Base-by-base conservation (phyloP, 139 green algal species). In the Limnomonas spitsbergensis region DNA sequence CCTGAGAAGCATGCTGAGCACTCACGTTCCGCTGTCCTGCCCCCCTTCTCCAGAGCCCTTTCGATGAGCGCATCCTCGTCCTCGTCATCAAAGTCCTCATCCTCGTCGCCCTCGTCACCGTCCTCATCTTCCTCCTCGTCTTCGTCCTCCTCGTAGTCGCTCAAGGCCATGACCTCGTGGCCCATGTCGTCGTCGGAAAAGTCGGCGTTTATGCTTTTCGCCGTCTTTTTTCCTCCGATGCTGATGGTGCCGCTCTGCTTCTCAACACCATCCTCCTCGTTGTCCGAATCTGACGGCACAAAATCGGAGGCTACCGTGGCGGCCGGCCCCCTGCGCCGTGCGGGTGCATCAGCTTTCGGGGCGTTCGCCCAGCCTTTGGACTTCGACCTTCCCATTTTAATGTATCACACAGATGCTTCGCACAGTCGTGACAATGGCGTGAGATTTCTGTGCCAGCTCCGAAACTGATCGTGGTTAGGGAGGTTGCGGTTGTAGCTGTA, bases 341-440 rank as follows among this genome's bases (percentile, higher is more conserved):
- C 68, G 29, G 56, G 14, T 7, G 14, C 56, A 37, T 24, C 56
- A 70, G 29, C 56, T 32, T 70, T 70, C 56, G 27, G 14, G 27
- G 14, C 56, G 56, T 20, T 32, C 9, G 14, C 27, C 56, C 56
- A 70, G 56, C 56, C 29, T 4, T 32, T 70, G 29, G 56, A 70
- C 56, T 70, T 70, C 7, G 56, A 70, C 29, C 24, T 70, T 7
- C 56, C 56, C 56, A 70, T 70, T 24, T 70, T 61, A 61, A 29
- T 20, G 47, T n/a, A n/a, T n/a, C n/a, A n/a, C n/a, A n/a, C n/a
- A n/a, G n/a, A n/a, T n/a, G n/a, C n/a, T n/a, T n/a, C n/a, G n/a
- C n/a, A n/a, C n/a, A n/a, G n/a, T n/a, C n/a, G n/a, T n/a, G n/a
- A n/a, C n/a, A n/a, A n/a, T n/a, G n/a, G n/a, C n/a, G n/a, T n/a